Conservation (phyloP, 441 rosid genomes). For the Aleurites moluccanus region DNA sequence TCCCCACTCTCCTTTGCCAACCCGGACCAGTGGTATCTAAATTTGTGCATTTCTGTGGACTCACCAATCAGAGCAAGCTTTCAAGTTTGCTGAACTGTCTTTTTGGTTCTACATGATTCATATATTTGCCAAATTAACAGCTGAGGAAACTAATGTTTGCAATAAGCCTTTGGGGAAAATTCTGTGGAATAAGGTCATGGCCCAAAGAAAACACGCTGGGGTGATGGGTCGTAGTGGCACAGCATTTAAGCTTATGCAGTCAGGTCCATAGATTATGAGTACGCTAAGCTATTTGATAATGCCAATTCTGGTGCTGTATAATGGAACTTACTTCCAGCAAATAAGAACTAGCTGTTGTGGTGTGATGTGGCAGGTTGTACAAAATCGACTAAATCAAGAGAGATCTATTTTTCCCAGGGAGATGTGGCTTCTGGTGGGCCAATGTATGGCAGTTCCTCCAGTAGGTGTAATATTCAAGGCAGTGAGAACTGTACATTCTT, state of each 20-base stretch:
- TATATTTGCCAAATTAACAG: slow-evolving; percentile 27
- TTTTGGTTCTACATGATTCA: slow-evolving; percentile 25
- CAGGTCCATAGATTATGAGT: slow-evolving; percentile 14
- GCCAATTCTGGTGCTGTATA: slow-evolving; percentile 14
- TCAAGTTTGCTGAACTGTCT: slow-evolving; percentile 17
- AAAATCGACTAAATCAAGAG: slow-evolving; percentile 21
- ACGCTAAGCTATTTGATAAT: slow-evolving; percentile 21
- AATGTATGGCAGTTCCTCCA: slow-evolving; percentile 15
- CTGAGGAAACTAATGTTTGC: slow-evolving; percentile 26
- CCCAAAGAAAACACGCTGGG: slow-evolving; percentile 7
- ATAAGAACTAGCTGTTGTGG: slow-evolving; percentile 24
- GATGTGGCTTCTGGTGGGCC: slow-evolving; percentile 25
- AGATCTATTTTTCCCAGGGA: not conserved
- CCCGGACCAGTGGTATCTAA: slow-evolving; percentile 36
- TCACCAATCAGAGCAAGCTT: slow-evolving; percentile 22
- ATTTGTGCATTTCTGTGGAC: slow-evolving; percentile 17
- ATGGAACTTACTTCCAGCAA: slow-evolving; percentile 6
- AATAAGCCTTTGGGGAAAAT: slow-evolving; percentile 25
- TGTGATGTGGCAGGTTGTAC: slow-evolving; percentile 30
- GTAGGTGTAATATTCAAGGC: slow-evolving; percentile 14
- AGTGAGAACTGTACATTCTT: slow-evolving; percentile 33
- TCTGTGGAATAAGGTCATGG: slow-evolving; percentile 30
- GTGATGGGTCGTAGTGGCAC: slow-evolving; percentile 4
- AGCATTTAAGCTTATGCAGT: slow-evolving; percentile 13
- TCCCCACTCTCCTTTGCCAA: slow-evolving; percentile 45